Base-by-base conservation (phyloP, 192 early-diverging fungal species). In the Backusella tuberculispora region DNA sequence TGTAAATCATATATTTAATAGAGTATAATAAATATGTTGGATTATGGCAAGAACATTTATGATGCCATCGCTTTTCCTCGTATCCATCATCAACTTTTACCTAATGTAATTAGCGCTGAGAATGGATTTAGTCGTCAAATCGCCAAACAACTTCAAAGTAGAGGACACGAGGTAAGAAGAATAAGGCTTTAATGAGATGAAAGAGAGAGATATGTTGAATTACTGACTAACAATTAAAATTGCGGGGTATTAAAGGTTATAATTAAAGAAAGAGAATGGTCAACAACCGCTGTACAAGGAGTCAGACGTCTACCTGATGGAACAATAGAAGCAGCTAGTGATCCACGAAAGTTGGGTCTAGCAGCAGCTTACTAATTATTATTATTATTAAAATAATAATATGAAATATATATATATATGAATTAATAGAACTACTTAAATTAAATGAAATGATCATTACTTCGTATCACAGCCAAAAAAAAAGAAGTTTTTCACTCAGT, bases 21-120 rank as follows among this genome's bases (percentile, higher is more conserved):
- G 86, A 85, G 86, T 0, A 83, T 97, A 10, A 66, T 96, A 14
- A 89, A 94, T 64, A 80, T 92, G 21, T 80, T 96, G 24, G 94
- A 96, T 70, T 93, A 88, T 79, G 85, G 82, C 4, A 82, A 90
- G 84, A 84, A 84, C 43, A 75, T 95, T 0, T 87, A 85, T 69
- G 75, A 89, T 12, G 96, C 97, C 0, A 83, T 97, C 0, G 88
- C 88, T 47, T 65, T 74, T 45, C 92, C 94, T 9, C 89, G 97
- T 14, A 75, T 94, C 40, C 97, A 99, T 80, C 94, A 97, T 78
- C 97, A 99, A 78, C 87, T 99, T 65, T 77, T 97, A 72, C 97
- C 97, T 4, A 84, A 97, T 74, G 69, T 78, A 66, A 84, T 86
- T 12, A 69, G 67, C 34, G 80, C 85, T 5, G 88, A 91, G 69